Evolutionary conservation across 1,284 basidiomycete species (phyloP).

Genomic region (Pseudozyma sp.): DNA sequence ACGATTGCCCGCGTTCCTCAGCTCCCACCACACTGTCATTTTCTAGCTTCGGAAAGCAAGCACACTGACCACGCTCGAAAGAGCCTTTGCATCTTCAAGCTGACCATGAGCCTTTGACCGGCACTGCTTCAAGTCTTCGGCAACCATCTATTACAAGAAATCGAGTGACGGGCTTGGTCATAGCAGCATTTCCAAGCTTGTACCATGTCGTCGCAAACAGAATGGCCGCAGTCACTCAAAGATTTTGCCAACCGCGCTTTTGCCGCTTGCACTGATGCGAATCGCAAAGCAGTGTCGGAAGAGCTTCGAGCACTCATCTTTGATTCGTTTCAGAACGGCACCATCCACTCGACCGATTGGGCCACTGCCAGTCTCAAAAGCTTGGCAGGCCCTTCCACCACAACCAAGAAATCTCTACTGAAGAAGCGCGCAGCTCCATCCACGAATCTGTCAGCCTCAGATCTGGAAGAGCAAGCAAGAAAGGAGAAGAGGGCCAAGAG

Average conservation of each 20-base stretch:
- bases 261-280: slow-evolving; percentile 68
- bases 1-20: too few species aligned
- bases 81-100: too few species aligned
- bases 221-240: slow-evolving; percentile 59
- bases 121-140: neutral
- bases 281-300: slow-evolving; percentile 69
- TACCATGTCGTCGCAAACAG: slow-evolving; percentile 50
- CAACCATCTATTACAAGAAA: too few species aligned
- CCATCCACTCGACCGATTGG: slow-evolving; percentile 91
- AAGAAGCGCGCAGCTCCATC: slow-evolving; percentile 41
- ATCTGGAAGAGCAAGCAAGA: slow-evolving; percentile 54
- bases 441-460: slow-evolving; percentile 8
- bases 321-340: slow-evolving; percentile 73
- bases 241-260: slow-evolving; percentile 65
- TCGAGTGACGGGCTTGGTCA: too few species aligned
- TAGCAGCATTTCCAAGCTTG: neutral
- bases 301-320: slow-evolving; percentile 70
- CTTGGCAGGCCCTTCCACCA: slow-evolving; percentile 70
- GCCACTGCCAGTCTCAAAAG: slow-evolving; percentile 81
- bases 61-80: too few species aligned
- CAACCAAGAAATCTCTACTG: slow-evolving; percentile 28
- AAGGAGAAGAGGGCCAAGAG: slow-evolving; percentile 66
- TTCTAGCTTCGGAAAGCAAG: too few species aligned
- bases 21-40: too few species aligned
- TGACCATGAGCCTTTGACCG: neutral